phyloP scores from a whole-genome alignment of 768 basidiomycete genomes.

The Neoboletus subvelutipes region DNA sequence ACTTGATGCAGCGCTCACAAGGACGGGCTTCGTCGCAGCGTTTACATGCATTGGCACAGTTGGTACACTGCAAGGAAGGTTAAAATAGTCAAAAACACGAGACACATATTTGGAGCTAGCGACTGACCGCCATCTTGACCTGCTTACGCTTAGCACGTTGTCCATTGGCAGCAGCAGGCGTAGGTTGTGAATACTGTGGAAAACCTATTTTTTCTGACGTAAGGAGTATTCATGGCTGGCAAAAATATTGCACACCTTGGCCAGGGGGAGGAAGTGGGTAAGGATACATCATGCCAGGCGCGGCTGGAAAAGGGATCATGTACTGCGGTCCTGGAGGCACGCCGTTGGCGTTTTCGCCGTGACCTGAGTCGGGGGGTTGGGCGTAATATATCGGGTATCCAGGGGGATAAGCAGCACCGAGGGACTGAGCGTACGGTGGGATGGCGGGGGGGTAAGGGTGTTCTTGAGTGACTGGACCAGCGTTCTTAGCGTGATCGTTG shows the following conservation, averaged over 20 bases:
- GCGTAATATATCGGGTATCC: conserved; percentile 36
- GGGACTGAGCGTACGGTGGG: conserved; percentile 28
- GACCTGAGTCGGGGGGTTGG: conserved; percentile 26
- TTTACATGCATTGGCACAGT: conserved; percentile 57
- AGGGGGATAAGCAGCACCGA: conserved; percentile 31
- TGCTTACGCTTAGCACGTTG: conserved; percentile 48
- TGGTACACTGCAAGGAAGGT: conserved; percentile 43
- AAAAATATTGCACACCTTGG: conserved; percentile 32
- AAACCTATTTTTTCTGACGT: conserved; percentile 29
- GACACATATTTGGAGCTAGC: background rate
- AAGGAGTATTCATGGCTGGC: background rate
- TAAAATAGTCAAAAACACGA: conserved; percentile 2
- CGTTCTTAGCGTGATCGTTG: conserved; percentile 35
- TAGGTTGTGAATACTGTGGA: conserved; percentile 30
- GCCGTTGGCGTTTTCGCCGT: conserved; percentile 36
- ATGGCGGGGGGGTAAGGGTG: conserved; percentile 28
- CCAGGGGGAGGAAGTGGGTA: conserved; percentile 41
- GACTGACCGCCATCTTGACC: conserved; percentile 58
- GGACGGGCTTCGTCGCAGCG: conserved; percentile 59
- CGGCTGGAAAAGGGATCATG: conserved; percentile 38
- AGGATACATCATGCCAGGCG: conserved; percentile 45
- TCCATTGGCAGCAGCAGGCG: conserved; percentile 24
- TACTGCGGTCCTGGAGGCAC: conserved; percentile 32
- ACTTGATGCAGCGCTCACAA: conserved; percentile 63
- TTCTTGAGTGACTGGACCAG: conserved; percentile 39